Percentiles rank a stretch among this genome's conserved stretches.
phyloP scores from a whole-genome alignment of 2,329 filamentous ascomycete species.

The Trichoderma sp. region DNA sequence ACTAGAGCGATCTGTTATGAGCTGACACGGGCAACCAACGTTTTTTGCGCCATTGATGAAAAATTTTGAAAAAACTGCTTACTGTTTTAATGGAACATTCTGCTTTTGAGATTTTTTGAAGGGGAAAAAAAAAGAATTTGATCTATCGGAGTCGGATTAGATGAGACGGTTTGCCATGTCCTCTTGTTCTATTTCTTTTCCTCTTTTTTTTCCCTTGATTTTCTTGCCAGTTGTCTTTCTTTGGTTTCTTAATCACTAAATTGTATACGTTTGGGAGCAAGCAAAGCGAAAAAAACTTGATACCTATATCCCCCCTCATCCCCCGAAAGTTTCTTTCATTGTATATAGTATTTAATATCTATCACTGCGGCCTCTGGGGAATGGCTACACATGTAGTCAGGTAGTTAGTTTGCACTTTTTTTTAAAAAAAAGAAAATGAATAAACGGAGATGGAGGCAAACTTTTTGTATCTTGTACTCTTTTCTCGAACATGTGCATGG shows the following conservation, averaged over 20 bases:
- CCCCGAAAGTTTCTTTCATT: slow-evolving; percentile 6
- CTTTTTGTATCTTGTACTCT: neutral
- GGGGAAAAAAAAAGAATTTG: slow-evolving; percentile 20
- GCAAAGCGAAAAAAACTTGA: slow-evolving; percentile 41
- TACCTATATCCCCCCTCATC: slow-evolving; percentile 13
- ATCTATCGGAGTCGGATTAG: slow-evolving; percentile 21
- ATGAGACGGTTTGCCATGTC: slow-evolving; percentile 27
- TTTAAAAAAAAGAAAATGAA: neutral
- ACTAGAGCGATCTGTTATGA: slow-evolving; percentile 58
- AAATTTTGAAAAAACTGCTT: neutral
- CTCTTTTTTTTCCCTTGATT: neutral
- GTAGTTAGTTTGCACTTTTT: neutral
- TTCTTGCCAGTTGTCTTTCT: neutral
- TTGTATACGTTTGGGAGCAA: slow-evolving; percentile 35
- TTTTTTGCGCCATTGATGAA: neutral
- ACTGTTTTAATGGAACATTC: neutral
- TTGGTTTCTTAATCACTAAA: slow-evolving; percentile 30
- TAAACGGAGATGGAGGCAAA: slow-evolving; percentile 5
- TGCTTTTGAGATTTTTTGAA: slow-evolving; percentile 30
- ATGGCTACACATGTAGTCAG: neutral
- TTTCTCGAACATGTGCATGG: neutral
- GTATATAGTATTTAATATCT: slow-evolving; percentile 2
- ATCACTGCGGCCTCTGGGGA: neutral
- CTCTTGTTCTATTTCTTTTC: neutral
- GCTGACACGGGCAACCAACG: neutral